Conservation (phyloP, 2,329 filamentous ascomycete genomes). For the Dothistroma septosporum region DNA sequence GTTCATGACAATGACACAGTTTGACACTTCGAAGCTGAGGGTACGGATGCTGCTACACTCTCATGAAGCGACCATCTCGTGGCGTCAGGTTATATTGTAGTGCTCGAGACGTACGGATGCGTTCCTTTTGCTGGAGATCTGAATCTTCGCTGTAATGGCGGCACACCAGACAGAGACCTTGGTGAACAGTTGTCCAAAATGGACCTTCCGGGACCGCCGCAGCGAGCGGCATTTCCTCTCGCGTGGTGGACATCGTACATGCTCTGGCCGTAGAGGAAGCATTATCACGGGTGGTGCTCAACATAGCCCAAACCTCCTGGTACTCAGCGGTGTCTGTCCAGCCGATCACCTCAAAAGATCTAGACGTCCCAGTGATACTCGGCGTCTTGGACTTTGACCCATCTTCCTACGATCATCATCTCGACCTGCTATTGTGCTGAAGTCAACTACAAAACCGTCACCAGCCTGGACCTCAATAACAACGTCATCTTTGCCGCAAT, state of each 20-base stretch:
- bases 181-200: too few relatives aligned
- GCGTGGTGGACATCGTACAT: not conserved
- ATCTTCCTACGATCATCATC: constrained; percentile 46
- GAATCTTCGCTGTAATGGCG: too few relatives aligned
- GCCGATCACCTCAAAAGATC: constrained; percentile 49
- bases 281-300: constrained; percentile 39
- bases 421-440: constrained; percentile 32
- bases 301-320: constrained; percentile 47
- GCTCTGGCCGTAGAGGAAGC: constrained; percentile 29
- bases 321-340: constrained; percentile 57
- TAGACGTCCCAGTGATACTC: constrained; percentile 53
- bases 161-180: too few relatives aligned
- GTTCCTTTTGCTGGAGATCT: too few relatives aligned
- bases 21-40: too few relatives aligned
- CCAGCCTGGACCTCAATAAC: constrained; percentile 27
- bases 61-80: too few relatives aligned
- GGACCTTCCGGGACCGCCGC: too few relatives aligned
- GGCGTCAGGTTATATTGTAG: too few relatives aligned
- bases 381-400: constrained; percentile 58
- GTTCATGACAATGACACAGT: not conserved
- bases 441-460: not conserved
- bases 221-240: too few relatives aligned
- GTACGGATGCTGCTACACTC: too few relatives aligned
- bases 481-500: constrained; percentile 7
- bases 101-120: too few relatives aligned